Percentiles rank a stretch among this genome's conserved stretches.
Conservation (phyloP, 805 yeast genomes). For the Nakazawaea populi region DNA sequence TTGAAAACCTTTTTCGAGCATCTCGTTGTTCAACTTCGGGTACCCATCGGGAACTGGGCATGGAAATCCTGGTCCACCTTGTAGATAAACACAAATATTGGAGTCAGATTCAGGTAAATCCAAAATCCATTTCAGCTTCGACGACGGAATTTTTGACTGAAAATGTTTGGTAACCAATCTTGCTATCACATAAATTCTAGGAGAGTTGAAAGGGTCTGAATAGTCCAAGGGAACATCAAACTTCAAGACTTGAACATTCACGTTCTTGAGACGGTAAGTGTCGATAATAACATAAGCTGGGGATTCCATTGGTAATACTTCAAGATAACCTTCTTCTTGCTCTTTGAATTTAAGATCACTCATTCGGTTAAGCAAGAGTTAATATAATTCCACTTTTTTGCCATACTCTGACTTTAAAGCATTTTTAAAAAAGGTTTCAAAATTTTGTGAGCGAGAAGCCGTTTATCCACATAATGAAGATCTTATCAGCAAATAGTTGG, state of each 20-base stretch:
- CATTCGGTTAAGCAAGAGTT: no score
- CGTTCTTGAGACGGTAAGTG: slow-evolving; percentile 6
- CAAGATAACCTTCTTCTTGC: background rate
- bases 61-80: slow-evolving; percentile 54
- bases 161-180: slow-evolving; percentile 16
- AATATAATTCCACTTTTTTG: no score
- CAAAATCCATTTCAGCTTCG: slow-evolving; percentile 6
- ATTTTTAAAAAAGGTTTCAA: background rate
- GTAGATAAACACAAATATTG: slow-evolving; percentile 36
- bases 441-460: background rate
- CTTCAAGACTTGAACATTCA: slow-evolving; percentile 17
- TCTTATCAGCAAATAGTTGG: background rate
- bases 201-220: background rate
- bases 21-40: slow-evolving; percentile 29
- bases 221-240: slow-evolving; percentile 24
- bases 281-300: slow-evolving; percentile 9
- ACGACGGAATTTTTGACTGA: background rate
- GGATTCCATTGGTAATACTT: background rate
- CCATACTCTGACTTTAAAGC: no score
- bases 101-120: slow-evolving; percentile 13
- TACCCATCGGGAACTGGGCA: slow-evolving; percentile 32
- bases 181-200: slow-evolving; percentile 15
- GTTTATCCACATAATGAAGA: background rate
- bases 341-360: background rate
- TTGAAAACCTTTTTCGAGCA: slow-evolving; percentile 35